phyloP scores from a whole-genome alignment of 495 filamentous ascomycete genomes.

The Penicillium longicatenatum region DNA sequence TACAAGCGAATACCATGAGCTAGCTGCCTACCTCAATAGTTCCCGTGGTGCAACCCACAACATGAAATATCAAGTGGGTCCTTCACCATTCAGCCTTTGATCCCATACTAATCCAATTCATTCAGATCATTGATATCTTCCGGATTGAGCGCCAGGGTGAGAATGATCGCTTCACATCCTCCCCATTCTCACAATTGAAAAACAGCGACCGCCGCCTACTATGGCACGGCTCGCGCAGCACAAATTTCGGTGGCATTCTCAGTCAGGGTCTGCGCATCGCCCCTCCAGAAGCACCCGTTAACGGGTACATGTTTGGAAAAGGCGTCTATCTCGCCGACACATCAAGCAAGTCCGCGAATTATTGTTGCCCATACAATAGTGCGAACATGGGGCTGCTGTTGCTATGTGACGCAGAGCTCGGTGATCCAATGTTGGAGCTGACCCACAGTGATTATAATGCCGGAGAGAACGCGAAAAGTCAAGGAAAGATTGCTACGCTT shows the following conservation, averaged over 20 bases:
- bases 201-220: constrained; percentile 67
- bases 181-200: constrained; percentile 44
- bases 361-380: constrained; percentile 62
- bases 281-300: constrained; percentile 77
- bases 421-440: constrained; percentile 66
- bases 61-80: constrained; percentile 46
- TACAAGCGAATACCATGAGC: constrained; percentile 62
- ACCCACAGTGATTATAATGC: constrained; percentile 56
- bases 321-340: constrained; percentile 91
- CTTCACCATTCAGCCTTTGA: background rate
- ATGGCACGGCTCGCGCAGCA: constrained; percentile 78
- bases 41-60: constrained; percentile 64
- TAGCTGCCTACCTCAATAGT: constrained; percentile 65
- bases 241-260: constrained; percentile 83
- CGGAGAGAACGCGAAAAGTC: constrained; percentile 58
- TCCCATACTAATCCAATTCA: background rate
- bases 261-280: constrained; percentile 85
- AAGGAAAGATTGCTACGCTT: constrained; percentile 64
- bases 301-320: constrained; percentile 83
- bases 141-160: constrained; percentile 79
- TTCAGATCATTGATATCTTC: constrained; percentile 72
- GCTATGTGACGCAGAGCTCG: constrained; percentile 80
- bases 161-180: constrained; percentile 63
- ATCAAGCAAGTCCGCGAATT: constrained; percentile 75
- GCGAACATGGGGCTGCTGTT: constrained; percentile 64